Base-by-base conservation (phyloP, 2,329 filamentous ascomycete species). In the Myriosclerotinia curreyana region DNA sequence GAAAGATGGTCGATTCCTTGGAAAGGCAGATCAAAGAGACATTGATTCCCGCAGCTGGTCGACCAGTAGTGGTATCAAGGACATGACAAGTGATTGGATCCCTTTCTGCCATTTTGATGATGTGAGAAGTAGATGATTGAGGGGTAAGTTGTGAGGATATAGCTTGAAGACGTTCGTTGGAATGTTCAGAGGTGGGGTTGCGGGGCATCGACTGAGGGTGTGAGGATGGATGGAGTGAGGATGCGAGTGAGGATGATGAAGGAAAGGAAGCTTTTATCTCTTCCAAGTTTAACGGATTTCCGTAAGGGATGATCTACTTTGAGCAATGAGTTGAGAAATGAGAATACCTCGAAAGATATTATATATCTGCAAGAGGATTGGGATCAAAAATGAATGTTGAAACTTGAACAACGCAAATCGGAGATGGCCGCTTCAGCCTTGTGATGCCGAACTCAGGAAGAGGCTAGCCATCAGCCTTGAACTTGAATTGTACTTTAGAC, bases 41-140 rank as follows among this genome's bases (percentile, higher is more conserved):
- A 68, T 82, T 81, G 71, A 95, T 84, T 67, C 81, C 80, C 64
- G 81, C 77, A 20, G 85, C 91, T 28, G 91, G 91, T 64, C 82
- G 82, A 73, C 91, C 91, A 66, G 83, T 79, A n/a, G 86, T 84
- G 14, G 90, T 94, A 81, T 95, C 90, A 75, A 95, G 90, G 76
- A 93, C 85, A 80, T 95, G 91, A 80, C 90, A 94, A 76, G 91
- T 94, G 73, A 95, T 94, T 74, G 85, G 85, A 74, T 86, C 85
- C 64, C 64, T 65, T 20, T 52, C 62, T 49, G 66, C 53, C 64
- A 65, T 65, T 40, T 52, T 54, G 15, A 64, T 8, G n/a, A 36
- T 51, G 20, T 60, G 44, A 20, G 17, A 22, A n/a, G 42, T 11
- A 25, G 40, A 36, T 36, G 34, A n/a, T 44, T 34, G 36, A 56